Evolutionary conservation across 2,329 filamentous ascomycete genomes (phyloP).

Genomic region (Fusarium sp.): DNA sequence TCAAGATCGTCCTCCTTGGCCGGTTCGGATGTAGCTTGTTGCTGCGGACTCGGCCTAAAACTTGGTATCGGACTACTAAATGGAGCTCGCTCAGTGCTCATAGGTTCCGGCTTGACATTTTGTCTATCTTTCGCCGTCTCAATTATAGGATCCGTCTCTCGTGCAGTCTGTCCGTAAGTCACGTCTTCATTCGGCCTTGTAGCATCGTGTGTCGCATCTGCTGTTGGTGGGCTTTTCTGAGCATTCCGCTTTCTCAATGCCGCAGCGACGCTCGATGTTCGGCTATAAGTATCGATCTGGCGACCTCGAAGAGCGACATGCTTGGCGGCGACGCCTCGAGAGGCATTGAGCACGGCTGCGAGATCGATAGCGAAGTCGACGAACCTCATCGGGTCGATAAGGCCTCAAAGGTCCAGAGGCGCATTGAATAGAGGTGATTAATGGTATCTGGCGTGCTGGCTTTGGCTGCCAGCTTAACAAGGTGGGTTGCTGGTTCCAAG

Average conservation of each 20-base stretch:
- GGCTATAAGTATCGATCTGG: constrained; percentile 64
- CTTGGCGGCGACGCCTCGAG: constrained; percentile 72
- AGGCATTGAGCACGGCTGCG: constrained; percentile 75
- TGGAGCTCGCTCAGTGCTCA: constrained; percentile 2
- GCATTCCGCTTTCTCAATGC: constrained; percentile 48
- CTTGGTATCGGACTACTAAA: constrained; percentile 23
- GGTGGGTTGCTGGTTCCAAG: constrained; percentile 24
- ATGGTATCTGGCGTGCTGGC: constrained; percentile 30
- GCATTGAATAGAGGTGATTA: constrained; percentile 37
- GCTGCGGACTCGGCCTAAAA: constrained; percentile 16
- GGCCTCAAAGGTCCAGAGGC: constrained; percentile 39
- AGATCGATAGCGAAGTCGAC: constrained; percentile 75
- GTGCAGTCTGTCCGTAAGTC: constrained; percentile 25
- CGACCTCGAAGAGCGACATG: constrained; percentile 68
- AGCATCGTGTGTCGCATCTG: constrained; percentile 4
- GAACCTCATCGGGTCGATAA: constrained; percentile 63
- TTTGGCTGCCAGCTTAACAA: constrained; percentile 33
- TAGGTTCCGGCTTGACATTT: constrained; percentile 11
- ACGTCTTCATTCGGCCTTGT: constrained; percentile 7
- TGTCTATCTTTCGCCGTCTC: constrained; percentile 14
- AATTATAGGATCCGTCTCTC: constrained; percentile 11
- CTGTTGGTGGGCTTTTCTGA: constrained; percentile 3
- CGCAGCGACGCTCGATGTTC: constrained; percentile 57
- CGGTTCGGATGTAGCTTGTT: constrained; percentile 10
- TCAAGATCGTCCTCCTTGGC: constrained; percentile 47